Evolutionary conservation across 129 eudicot species (phyloP), one percentile per base, ranked within the genome.

Genomic region (Silybum marianum): DNA sequence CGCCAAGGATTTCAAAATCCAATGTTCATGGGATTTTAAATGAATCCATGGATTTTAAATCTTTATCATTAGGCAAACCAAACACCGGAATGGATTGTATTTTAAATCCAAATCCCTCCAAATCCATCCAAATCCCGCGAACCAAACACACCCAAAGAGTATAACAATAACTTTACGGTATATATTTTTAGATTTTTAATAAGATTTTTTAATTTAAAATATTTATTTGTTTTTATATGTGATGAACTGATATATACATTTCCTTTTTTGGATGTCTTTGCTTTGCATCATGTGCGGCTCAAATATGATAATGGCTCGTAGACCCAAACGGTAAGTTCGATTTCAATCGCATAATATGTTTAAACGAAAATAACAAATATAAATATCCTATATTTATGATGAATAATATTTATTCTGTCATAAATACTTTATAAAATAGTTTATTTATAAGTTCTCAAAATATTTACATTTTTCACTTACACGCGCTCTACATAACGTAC

Each of bases 291-390:
- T 38, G 80, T 21, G 39, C 46, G 46, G 72, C 70, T 30, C 69
- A 19, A 83, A 71, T 76, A n/a, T 26, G 14, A 22, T 42, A 3
- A 71, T 54, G 22, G 73, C 60, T 16, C 28, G 19, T 71, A 90
- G 93, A 90, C 78, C 93, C 93, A 14, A 90, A 90, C 44, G 93
- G 93, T 90, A 24, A 90, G 93, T 82, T 80, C 32, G 10, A 23
- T 22, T 58, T 25, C 12, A 54, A 48, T 6, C 10, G 18, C 16
- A n/a, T 54, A 14, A 4, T 2, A 28, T 3, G 13, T 51, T 38
- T 19, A 18, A 16, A 13, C 1, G 18, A 48, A 1, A 48, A 48
- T n/a, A 13, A 14, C 16, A 13, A 48, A 48, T 48, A 48, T 69
- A 48, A 78, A 36, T 66, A 73, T 38, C n/a, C 88, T 90, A 88